A percentile compares a stretch with the other conserved stretches of the same genome.
Evolutionary conservation across 257 asterid genomes (phyloP).

Genomic region (Solanum ossicruentum): DNA sequence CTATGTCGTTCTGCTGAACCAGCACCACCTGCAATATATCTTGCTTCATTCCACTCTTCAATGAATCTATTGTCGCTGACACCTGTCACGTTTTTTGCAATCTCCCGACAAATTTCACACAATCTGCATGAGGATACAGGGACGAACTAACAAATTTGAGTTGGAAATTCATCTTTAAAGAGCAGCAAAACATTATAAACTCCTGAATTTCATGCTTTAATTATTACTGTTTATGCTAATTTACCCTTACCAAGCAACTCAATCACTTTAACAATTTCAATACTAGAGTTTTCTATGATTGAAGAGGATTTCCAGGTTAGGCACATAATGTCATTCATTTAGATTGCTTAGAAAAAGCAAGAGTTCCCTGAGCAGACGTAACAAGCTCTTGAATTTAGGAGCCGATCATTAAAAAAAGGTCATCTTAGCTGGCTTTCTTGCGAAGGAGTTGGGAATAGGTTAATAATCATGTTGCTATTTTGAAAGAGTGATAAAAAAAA

Average conservation of each 20-base stretch:
- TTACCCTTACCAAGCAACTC: not conserved
- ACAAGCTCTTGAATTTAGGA: not conserved
- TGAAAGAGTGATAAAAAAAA: not conserved
- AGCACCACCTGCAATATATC: constrained; percentile 1
- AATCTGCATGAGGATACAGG: constrained; percentile 25
- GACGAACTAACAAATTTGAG: not conserved
- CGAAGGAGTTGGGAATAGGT: not conserved
- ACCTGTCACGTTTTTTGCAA: constrained; percentile 46
- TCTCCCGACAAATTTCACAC: constrained; percentile 73
- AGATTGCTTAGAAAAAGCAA: not conserved
- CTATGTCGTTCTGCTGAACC: constrained; percentile 11
- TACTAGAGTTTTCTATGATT: not conserved
- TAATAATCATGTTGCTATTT: not conserved
- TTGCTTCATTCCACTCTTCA: constrained; percentile 58
- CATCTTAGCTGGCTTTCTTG: not conserved
- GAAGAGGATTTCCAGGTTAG: not conserved
- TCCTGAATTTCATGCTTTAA: not conserved
- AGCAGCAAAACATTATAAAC: not conserved
- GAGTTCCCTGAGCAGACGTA: not conserved
- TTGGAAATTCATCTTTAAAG: not conserved
- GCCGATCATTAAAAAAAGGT: not conserved
- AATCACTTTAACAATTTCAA: not conserved
- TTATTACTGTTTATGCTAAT: not conserved
- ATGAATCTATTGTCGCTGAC: constrained; percentile 31
- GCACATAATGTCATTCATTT: not conserved